A percentile compares a stretch with the other conserved stretches of the same genome.
These are phyloP conservation scores for Pythium insidiosum DNA, from an alignment of 352 stramenopile species.

Conservation along the genomic window DNA sequence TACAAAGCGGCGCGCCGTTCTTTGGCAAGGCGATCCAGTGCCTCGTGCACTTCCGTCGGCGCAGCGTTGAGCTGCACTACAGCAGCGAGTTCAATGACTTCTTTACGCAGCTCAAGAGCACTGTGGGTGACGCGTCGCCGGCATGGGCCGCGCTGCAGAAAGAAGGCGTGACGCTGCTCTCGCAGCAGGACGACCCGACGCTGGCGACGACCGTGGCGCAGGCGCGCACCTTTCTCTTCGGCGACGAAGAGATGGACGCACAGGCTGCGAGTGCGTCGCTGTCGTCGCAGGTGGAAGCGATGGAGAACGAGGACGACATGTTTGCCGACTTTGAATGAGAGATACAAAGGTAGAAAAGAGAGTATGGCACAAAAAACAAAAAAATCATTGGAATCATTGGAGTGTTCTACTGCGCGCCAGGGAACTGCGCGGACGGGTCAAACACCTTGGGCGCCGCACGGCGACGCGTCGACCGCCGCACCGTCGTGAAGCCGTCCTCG, in stretches of 20 bases:
- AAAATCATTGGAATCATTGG: background rate
- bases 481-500: conserved; percentile 66
- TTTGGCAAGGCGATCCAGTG: conserved; percentile 64
- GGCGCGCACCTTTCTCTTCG: conserved; percentile 49
- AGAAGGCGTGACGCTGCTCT: conserved; percentile 55
- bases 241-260: conserved; percentile 42
- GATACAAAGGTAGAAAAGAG: background rate
- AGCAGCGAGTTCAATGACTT: conserved; percentile 71
- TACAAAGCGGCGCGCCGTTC: conserved; percentile 40
- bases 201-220: conserved; percentile 35
- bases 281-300: conserved; percentile 48
- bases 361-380: background rate
- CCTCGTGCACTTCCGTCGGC: conserved; percentile 59
- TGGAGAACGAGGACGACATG: conserved; percentile 72
- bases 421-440: conserved; percentile 67
- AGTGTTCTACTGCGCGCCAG: conserved; percentile 63
- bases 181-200: conserved; percentile 42
- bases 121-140: conserved; percentile 24
- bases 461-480: conserved; percentile 60
- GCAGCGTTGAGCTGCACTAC: conserved; percentile 66
- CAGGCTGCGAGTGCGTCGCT: conserved; percentile 34
- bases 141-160: conserved; percentile 45
- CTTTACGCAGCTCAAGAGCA: conserved; percentile 39
- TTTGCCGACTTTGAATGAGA: conserved; percentile 73
- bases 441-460: conserved; percentile 67